phyloP scores from a whole-genome alignment of 345 rosid genomes.

The Brassica napus region Da-Ae NC_063444.1:1593501-1594000 shows the following conservation, averaged over 20 bases:
- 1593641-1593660: neutral
- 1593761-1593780: slow-evolving; percentile 97
- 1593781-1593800: slow-evolving; percentile 97
- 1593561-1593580: slow-evolving; percentile 99
- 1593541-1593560: slow-evolving; percentile 92
- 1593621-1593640: neutral
- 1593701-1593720: slow-evolving; percentile 23
- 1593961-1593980: slow-evolving; percentile 88
- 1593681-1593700: neutral
- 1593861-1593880: slow-evolving; percentile 81
- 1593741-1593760: slow-evolving; percentile 96
- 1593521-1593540: slow-evolving; percentile 84
- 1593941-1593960: slow-evolving; percentile 84
- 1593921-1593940: slow-evolving; percentile 71
- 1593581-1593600: neutral
- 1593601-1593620: neutral
- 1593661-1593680: neutral
- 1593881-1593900: slow-evolving; percentile 88
- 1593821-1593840: slow-evolving; percentile 89
- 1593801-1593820: slow-evolving; percentile 81
- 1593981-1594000: slow-evolving; percentile 88
- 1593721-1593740: slow-evolving; percentile 55
- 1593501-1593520: slow-evolving; percentile 99
- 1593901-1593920: slow-evolving; percentile 86
- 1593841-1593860: slow-evolving; percentile 93